Conservation (phyloP, 345 rosid species). For the Lumnitzera littorea region DNA sequence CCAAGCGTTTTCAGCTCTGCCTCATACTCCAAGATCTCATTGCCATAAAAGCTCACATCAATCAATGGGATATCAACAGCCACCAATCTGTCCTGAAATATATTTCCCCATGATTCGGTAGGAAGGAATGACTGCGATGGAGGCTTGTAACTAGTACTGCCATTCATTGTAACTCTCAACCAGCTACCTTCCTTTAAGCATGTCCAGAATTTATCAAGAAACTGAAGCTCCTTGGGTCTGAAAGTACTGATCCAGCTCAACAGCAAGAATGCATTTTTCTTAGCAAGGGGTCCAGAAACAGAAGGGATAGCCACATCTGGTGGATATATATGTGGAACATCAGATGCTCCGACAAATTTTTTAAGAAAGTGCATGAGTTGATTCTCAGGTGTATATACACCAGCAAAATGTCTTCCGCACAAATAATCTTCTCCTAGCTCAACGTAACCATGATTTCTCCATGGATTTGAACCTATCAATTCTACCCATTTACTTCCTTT, state of each 20-base stretch:
- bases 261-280: slow-evolving; percentile 43
- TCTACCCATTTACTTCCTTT: slow-evolving; percentile 54
- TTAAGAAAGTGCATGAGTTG: slow-evolving; percentile 37
- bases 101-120: slow-evolving; percentile 43
- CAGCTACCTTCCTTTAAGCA: slow-evolving; percentile 52
- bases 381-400: slow-evolving; percentile 17
- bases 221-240: background rate
- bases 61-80: slow-evolving; percentile 66
- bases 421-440: slow-evolving; percentile 53
- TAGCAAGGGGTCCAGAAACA: slow-evolving; percentile 40
- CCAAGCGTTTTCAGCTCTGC: slow-evolving; percentile 48
- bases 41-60: slow-evolving; percentile 52
- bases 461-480: slow-evolving; percentile 43
- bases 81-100: slow-evolving; percentile 43
- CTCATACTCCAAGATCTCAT: slow-evolving; percentile 18
- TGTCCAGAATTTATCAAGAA: slow-evolving; percentile 37
- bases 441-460: slow-evolving; percentile 36
- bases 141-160: slow-evolving; percentile 29
- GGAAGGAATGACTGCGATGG: slow-evolving; percentile 58
- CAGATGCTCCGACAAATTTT: slow-evolving; percentile 24
- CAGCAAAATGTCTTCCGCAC: slow-evolving; percentile 24
- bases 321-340: slow-evolving; percentile 49
- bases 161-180: slow-evolving; percentile 48
- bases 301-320: slow-evolving; percentile 49
- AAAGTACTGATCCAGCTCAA: slow-evolving; percentile 44